These are phyloP conservation scores for Aspergillus sparsus DNA, from an alignment of 495 filamentous ascomycete genomes.

Conservation along the genomic window DNA sequence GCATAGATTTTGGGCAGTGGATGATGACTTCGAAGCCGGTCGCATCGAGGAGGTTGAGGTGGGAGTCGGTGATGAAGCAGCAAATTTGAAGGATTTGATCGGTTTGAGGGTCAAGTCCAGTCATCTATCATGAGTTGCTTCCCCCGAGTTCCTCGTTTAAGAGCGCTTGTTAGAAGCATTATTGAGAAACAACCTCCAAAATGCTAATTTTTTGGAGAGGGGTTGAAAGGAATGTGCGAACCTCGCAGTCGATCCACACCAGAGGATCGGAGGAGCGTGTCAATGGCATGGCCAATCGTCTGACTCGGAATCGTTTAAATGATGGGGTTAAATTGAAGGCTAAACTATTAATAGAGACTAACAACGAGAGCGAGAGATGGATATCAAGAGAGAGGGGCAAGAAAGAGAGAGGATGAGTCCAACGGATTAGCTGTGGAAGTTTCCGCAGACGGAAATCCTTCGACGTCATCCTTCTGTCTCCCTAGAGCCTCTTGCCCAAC, in stretches of 20 bases:
- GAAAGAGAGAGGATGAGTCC: neutral
- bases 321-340: neutral
- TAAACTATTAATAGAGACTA: too few species aligned
- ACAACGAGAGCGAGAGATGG: neutral
- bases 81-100: conserved; percentile 91
- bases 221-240: conserved; percentile 34
- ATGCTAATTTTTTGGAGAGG: neutral
- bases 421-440: too few species aligned
- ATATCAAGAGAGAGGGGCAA: conserved; percentile 1
- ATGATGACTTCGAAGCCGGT: conserved; percentile 79
- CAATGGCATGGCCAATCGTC: conserved; percentile 40
- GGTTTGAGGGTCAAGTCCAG: conserved; percentile 73
- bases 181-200: neutral
- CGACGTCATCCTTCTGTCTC: neutral
- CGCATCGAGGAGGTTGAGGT: conserved; percentile 74
- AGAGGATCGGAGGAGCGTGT: conserved; percentile 60
- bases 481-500: too few species aligned
- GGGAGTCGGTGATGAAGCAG: conserved; percentile 84
- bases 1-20: conserved; percentile 66
- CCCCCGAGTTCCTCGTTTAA: neutral
- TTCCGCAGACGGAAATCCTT: conserved; percentile 16
- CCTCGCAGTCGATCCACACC: conserved; percentile 91
- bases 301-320: neutral
- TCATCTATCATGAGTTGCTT: conserved; percentile 67
- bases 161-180: neutral